These are phyloP conservation scores for Fusarium sarcochroum DNA, from an alignment of 2,329 filamentous ascomycete genomes.

Conservation along the genomic window DNA sequence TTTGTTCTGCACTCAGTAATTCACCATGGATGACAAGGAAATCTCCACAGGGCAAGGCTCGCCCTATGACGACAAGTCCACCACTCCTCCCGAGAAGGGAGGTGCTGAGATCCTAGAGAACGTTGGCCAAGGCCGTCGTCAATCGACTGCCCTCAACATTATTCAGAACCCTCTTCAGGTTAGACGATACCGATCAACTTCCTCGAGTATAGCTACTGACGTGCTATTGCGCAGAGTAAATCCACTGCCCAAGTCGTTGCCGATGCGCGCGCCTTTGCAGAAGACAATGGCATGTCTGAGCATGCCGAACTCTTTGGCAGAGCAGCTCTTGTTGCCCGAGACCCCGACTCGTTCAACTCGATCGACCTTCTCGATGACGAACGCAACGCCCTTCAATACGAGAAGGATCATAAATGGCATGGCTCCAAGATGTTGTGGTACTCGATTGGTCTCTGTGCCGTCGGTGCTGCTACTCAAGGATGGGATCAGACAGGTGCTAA, in stretches of 20 bases:
- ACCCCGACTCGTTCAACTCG: conserved; percentile 10
- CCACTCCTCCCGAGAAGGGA: conserved; percentile 15
- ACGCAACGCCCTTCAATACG: conserved; percentile 66
- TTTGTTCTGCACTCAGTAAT: neutral
- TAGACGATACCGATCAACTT: rapidly evolving
- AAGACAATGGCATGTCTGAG: conserved; percentile 29
- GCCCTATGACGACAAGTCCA: conserved; percentile 23
- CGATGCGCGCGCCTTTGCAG: conserved; percentile 19
- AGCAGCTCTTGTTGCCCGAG: conserved; percentile 26
- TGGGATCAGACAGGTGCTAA: conserved; percentile 76
- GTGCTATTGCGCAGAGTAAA: neutral
- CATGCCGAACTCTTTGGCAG: conserved; percentile 24
- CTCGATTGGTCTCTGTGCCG: conserved; percentile 76
- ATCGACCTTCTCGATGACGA: conserved; percentile 37
- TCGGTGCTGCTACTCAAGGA: conserved; percentile 76
- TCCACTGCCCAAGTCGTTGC: conserved; percentile 7
- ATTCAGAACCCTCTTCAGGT: conserved; percentile 28
- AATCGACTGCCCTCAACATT: conserved; percentile 18
- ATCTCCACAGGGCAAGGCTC: conserved; percentile 17
- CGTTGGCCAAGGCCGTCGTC: conserved; percentile 12
- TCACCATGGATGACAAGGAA: conserved; percentile 26
- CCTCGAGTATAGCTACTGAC: neutral
- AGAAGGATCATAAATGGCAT: conserved; percentile 76
- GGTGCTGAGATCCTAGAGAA: conserved; percentile 23
- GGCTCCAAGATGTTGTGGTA: conserved; percentile 74